These are phyloP conservation scores for Clitoria ternatea DNA, from an alignment of 306 rosid genomes.

Conservation along the genomic window DNA sequence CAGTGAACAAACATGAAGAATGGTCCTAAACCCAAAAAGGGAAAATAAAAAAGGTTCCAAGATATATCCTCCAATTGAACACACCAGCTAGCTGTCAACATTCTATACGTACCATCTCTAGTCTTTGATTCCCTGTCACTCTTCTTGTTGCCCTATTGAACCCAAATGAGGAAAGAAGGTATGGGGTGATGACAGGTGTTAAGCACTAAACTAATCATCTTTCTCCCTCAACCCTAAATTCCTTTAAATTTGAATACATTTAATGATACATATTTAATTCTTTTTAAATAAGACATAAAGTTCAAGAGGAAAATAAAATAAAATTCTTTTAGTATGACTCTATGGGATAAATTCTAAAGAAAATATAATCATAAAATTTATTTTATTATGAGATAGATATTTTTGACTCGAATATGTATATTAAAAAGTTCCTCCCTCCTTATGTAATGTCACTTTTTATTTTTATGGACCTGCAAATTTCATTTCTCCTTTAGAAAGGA, in stretches of 20 bases:
- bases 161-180: conserved; percentile 32
- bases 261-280: no score
- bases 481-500: no score
- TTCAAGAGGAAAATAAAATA: no score
- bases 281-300: no score
- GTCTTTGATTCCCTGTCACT: not conserved
- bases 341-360: no score
- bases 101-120: not conserved
- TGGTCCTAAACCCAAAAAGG: conserved; percentile 36
- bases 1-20: conserved; percentile 10
- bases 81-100: not conserved
- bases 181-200: conserved; percentile 54
- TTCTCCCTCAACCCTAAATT: not conserved
- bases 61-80: not conserved
- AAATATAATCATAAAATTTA: no score
- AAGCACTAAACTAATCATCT: not conserved
- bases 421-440: no score
- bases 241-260: not conserved
- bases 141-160: not conserved
- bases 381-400: no score
- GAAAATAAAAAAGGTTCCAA: conserved; percentile 11
- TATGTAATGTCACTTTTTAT: no score
- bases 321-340: no score
- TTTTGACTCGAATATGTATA: no score
- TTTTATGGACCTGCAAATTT: no score